Percentiles rank a stretch among this genome's conserved stretches.
These are phyloP conservation scores for Suhomyces maxii DNA, from an alignment of 1,139 yeast species.

Conservation along the genomic window DNA sequence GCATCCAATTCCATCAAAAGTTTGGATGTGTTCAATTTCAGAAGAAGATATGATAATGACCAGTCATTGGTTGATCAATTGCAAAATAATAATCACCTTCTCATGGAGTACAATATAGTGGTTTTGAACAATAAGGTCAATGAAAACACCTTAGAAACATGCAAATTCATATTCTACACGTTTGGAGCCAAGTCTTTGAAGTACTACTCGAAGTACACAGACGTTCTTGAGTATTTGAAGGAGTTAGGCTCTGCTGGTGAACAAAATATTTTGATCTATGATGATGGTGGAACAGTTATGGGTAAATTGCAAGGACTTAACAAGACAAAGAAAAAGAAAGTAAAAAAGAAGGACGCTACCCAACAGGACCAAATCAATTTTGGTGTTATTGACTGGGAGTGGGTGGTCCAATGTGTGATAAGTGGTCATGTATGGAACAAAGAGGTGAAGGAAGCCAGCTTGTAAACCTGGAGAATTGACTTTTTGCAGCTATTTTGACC, in stretches of 20 bases:
- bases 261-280: conserved; percentile 24
- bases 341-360: conserved; percentile 4
- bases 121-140: conserved; percentile 25
- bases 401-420: conserved; percentile 76
- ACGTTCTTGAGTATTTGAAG: conserved; percentile 8
- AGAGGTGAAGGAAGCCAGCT: not conserved
- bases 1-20: conserved; percentile 37
- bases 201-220: conserved; percentile 13
- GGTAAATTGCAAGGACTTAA: conserved; percentile 5
- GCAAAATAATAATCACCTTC: conserved; percentile 34
- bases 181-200: conserved; percentile 41
- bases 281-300: conserved; percentile 18
- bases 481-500: no score
- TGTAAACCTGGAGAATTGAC: not conserved
- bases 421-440: conserved; percentile 18
- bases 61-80: conserved; percentile 36
- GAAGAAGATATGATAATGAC: conserved; percentile 26
- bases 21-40: conserved; percentile 43
- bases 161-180: conserved; percentile 47
- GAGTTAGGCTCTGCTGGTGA: conserved; percentile 2
- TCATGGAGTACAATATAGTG: conserved; percentile 32
- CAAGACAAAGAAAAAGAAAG: conserved; percentile 4
- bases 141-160: conserved; percentile 31
- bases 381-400: conserved; percentile 59
- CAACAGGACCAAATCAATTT: conserved; percentile 10